Percentiles rank a stretch among this genome's conserved stretches.
Conservation (phyloP, 768 basidiomycete genomes). For the Serpula lacrymans region DNA sequence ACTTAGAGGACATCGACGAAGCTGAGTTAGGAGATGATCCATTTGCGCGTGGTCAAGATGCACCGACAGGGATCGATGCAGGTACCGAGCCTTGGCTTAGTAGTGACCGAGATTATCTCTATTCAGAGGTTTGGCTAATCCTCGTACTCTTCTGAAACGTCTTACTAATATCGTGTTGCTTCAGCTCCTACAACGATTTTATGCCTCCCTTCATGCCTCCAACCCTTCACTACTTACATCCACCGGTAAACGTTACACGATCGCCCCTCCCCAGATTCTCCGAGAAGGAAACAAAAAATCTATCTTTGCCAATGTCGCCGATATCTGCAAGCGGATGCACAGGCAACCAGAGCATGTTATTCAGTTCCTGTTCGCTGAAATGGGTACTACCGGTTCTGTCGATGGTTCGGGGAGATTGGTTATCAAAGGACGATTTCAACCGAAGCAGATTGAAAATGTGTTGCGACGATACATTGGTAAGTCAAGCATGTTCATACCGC, state of each 20-base stretch:
- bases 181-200: conserved; percentile 92
- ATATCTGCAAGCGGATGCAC: conserved; percentile 99
- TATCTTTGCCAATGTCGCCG: conserved; percentile 93
- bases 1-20: conserved; percentile 70
- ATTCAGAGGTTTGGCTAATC: conserved; percentile 69
- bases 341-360: conserved; percentile 97
- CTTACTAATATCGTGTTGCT: neutral
- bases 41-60: conserved; percentile 57
- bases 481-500: conserved; percentile 26
- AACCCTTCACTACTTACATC: conserved; percentile 89
- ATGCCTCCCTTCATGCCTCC: conserved; percentile 84
- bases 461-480: conserved; percentile 92
- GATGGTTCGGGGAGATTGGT: conserved; percentile 90
- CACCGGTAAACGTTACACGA: conserved; percentile 91
- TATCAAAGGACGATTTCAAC: conserved; percentile 97
- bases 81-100: conserved; percentile 88
- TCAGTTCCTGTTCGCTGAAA: conserved; percentile 93
- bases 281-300: conserved; percentile 97
- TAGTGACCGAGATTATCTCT: conserved; percentile 95
- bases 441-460: conserved; percentile 98
- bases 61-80: conserved; percentile 59
- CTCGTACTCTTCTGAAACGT: neutral
- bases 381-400: conserved; percentile 96
- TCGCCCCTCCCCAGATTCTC: conserved; percentile 91
- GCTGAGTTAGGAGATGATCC: conserved; percentile 88